Evolutionary conservation across 1,284 basidiomycete genomes (phyloP).

Genomic region (Erythrobasidium hasegawianum): DNA sequence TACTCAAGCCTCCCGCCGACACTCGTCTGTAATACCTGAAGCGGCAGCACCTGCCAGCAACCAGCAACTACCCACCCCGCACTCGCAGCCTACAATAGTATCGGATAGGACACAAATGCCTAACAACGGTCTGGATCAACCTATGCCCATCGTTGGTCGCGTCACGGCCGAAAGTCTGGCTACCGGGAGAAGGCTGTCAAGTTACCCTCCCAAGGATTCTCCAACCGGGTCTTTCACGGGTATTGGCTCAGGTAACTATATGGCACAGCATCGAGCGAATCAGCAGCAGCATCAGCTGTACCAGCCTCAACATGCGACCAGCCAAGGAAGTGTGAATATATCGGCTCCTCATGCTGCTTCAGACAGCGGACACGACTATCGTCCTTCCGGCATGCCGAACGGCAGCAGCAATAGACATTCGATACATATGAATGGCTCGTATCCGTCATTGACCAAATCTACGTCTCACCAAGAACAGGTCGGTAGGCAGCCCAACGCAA

Average conservation of each 20-base stretch:
- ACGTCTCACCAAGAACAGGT: background rate
- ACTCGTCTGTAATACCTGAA: too few species aligned
- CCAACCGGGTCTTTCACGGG: background rate
- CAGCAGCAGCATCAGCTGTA: too few species aligned
- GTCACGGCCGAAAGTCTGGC: background rate
- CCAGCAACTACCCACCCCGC: background rate
- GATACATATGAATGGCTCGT: background rate
- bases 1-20: too few species aligned
- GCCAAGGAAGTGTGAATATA: too few species aligned
- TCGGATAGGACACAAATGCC: background rate
- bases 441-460: background rate
- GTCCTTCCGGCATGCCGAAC: background rate
- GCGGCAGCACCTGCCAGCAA: background rate
- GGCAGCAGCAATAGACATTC: background rate
- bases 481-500: too few species aligned
- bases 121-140: background rate
- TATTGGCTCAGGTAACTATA: background rate
- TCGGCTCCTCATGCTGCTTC: background rate
- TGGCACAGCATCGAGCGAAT: background rate
- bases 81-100: background rate
- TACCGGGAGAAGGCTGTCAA: background rate
- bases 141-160: background rate
- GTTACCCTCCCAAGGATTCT: background rate
- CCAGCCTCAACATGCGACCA: too few species aligned
- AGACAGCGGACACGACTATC: slow-evolving; percentile 1